A percentile compares a stretch with the other conserved stretches of the same genome.
Conservation (phyloP, 371 early-diverging fungal genomes). For the Mucor ambiguus region DNA sequence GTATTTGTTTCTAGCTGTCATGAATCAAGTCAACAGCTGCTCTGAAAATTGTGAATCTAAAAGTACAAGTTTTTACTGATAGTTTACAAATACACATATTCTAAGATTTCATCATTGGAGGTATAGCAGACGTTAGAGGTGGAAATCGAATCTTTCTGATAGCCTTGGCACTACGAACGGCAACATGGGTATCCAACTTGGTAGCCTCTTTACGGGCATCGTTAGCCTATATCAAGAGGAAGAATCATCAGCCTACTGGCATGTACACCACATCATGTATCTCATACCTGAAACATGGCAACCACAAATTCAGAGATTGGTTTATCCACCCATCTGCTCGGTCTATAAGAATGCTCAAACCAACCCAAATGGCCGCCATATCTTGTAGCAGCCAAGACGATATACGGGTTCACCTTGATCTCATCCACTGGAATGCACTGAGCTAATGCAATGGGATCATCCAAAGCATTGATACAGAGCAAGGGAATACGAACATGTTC, state of each 20-base stretch:
- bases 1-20: too few species aligned
- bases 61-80: neutral
- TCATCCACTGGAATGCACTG: slow-evolving; percentile 80
- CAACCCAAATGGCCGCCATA: slow-evolving; percentile 97
- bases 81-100: neutral
- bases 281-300: slow-evolving; percentile 60
- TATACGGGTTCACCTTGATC: slow-evolving; percentile 75
- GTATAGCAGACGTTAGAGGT: slow-evolving; percentile 1
- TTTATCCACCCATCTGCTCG: slow-evolving; percentile 66
- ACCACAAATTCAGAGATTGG: slow-evolving; percentile 70
- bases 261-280: neutral
- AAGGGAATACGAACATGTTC: slow-evolving; percentile 76
- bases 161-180: slow-evolving; percentile 11
- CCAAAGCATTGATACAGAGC: slow-evolving; percentile 82
- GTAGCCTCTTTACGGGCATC: slow-evolving; percentile 21
- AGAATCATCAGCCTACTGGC: neutral
- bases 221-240: slow-evolving; percentile 15
- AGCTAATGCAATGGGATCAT: slow-evolving; percentile 88
- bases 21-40: too few species aligned
- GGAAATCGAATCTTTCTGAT: slow-evolving; percentile 24
- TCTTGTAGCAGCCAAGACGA: slow-evolving; percentile 83
- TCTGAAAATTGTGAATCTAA: neutral
- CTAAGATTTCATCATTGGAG: slow-evolving; percentile 4
- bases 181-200: slow-evolving; percentile 14
- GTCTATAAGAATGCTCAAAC: slow-evolving; percentile 65